Percentiles rank a stretch among this genome's conserved stretches.
Conservation (phyloP, 345 rosid genomes). For the Jatropha curcas region DNA sequence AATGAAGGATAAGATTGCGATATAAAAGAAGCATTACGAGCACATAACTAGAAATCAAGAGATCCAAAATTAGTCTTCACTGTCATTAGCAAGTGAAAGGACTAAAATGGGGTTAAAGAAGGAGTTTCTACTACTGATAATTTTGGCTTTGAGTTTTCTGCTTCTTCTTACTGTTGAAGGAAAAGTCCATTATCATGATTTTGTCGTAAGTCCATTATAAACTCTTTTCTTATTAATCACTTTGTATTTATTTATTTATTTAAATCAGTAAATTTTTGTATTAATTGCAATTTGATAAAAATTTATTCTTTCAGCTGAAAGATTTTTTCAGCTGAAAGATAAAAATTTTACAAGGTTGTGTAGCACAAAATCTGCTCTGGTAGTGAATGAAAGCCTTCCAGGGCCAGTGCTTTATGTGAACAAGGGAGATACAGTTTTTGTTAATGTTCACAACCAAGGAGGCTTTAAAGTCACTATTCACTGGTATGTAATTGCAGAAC, state of each 20-base stretch:
- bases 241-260: no score
- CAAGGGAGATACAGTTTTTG: slow-evolving; percentile 41
- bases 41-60: no score
- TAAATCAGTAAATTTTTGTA: no score
- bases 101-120: no score
- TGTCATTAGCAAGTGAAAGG: no score
- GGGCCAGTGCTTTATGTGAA: slow-evolving; percentile 34
- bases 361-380: slow-evolving; percentile 28
- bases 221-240: neutral
- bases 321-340: slow-evolving; percentile 20
- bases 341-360: slow-evolving; percentile 34
- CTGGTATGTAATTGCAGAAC: slow-evolving; percentile 30
- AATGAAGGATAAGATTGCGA: no score
- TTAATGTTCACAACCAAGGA: slow-evolving; percentile 51
- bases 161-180: neutral
- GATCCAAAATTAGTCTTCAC: no score
- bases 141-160: neutral
- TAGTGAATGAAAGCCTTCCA: slow-evolving; percentile 35
- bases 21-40: no score
- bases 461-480: slow-evolving; percentile 49
- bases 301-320: no score
- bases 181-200: neutral
- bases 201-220: neutral
- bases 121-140: neutral
- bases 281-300: no score